Conservation (phyloP, 2,329 filamentous ascomycete genomes). For the Fusarium cicatricum region DNA sequence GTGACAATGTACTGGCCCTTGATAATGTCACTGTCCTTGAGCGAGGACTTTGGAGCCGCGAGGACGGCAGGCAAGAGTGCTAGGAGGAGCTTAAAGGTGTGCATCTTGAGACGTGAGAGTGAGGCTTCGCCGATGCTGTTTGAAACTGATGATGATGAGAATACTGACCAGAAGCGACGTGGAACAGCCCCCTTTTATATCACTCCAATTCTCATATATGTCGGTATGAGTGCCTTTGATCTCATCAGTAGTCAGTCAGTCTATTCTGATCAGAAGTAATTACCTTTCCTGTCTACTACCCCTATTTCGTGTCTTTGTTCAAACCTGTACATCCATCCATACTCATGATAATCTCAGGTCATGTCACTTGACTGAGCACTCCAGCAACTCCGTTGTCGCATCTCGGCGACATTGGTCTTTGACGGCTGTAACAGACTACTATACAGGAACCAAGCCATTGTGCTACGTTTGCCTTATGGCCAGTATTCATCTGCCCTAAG, state of each 20-base stretch:
- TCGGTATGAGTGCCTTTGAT: too few species aligned
- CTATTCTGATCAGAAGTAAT: not conserved
- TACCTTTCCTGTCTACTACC: slow-evolving; percentile 5
- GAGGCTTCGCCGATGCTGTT: slow-evolving; percentile 1
- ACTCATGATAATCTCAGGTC: slow-evolving; percentile 9
- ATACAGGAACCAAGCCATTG: slow-evolving; percentile 10
- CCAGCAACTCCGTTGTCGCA: not conserved
- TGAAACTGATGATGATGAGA: not conserved
- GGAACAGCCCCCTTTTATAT: slow-evolving; percentile 11
- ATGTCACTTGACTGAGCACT: not conserved
- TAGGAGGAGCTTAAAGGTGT: slow-evolving; percentile 29
- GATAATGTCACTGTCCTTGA: slow-evolving; percentile 36
- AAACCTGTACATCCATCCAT: slow-evolving; percentile 14
- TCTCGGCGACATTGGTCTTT: not conserved
- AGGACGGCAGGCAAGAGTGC: slow-evolving; percentile 29
- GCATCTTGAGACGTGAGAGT: slow-evolving; percentile 24
- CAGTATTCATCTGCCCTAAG: not conserved
- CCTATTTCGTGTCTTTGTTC: slow-evolving; percentile 26
- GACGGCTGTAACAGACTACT: slow-evolving; percentile 4
- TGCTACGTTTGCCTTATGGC: slow-evolving; percentile 6
- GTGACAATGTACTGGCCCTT: slow-evolving; percentile 57
- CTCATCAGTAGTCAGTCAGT: not conserved
- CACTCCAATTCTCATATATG: not conserved
- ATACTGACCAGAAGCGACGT: not conserved
- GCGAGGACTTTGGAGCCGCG: slow-evolving; percentile 6